phyloP scores from a whole-genome alignment of 768 basidiomycete species.

The Suillus occidentalis region DNA sequence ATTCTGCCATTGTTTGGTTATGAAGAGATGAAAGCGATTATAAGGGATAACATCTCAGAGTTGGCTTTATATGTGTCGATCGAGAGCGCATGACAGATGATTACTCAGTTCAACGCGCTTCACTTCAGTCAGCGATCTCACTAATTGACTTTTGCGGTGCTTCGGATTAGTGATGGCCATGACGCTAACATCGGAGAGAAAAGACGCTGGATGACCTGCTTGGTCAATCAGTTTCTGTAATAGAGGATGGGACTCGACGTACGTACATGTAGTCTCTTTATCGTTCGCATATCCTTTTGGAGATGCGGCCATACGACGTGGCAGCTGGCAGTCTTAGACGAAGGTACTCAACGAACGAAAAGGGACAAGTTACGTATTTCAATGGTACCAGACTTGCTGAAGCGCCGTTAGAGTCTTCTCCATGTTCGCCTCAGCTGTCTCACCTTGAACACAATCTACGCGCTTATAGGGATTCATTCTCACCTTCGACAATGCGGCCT shows the following conservation, averaged over 20 bases:
- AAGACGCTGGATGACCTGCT: neutral
- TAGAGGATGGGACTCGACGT: neutral
- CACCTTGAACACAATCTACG: neutral
- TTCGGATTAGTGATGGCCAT: neutral
- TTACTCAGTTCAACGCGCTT: neutral
- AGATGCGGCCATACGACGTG: neutral
- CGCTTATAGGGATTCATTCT: neutral
- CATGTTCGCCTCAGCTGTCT: neutral
- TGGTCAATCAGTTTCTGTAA: neutral
- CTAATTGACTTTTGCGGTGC: neutral
- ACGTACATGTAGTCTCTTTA: neutral
- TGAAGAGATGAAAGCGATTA: neutral
- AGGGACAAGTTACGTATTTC: neutral
- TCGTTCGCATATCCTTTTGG: neutral
- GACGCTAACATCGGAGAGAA: too few species aligned
- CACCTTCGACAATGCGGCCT: constrained; percentile 18
- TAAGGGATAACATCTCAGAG: neutral
- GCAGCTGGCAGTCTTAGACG: neutral
- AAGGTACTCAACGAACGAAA: neutral
- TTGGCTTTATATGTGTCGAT: neutral
- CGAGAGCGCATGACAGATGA: neutral
- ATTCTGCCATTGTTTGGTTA: constrained; percentile 11
- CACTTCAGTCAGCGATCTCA: neutral
- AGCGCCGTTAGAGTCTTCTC: neutral
- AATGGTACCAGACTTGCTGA: neutral